Percentiles rank a stretch among this genome's conserved stretches.
Evolutionary conservation across 176 grass and related monocot genomes (phyloP).

Genomic region (Aegilops speltoides): DNA sequence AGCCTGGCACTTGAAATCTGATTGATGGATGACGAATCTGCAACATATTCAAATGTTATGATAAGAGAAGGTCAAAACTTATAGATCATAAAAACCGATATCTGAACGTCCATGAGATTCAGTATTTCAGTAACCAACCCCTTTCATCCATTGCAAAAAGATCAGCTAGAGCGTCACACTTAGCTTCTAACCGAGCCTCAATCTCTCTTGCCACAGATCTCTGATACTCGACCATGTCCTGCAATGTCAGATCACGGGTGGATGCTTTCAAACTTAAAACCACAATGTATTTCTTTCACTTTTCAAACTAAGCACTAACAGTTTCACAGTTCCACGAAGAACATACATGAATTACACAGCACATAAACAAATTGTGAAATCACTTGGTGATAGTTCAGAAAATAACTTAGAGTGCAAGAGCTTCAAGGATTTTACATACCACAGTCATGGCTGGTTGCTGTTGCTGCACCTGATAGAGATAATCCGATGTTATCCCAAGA

Average conservation of each 20-base stretch:
- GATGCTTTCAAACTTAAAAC: not conserved
- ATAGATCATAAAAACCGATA: not conserved
- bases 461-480: constrained; percentile 91
- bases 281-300: not conserved
- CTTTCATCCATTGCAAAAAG: constrained; percentile 81
- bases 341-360: not conserved
- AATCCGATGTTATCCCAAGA: constrained; percentile 80
- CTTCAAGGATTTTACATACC: constrained; percentile 44
- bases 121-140: constrained; percentile 49
- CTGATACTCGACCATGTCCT: constrained; percentile 89
- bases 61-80: not conserved
- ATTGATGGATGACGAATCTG: constrained; percentile 78
- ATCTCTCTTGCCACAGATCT: constrained; percentile 80
- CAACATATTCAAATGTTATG: constrained; percentile 36
- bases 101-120: not conserved
- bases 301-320: not conserved
- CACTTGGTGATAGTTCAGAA: not conserved
- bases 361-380: not conserved
- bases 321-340: not conserved
- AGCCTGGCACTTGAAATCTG: constrained; percentile 88
- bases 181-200: constrained; percentile 86
- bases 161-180: constrained; percentile 88
- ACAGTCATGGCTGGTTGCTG: constrained; percentile 58
- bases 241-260: constrained; percentile 25
- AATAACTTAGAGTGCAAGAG: not conserved